Evolutionary conservation across 495 filamentous ascomycete genomes (phyloP).

Genomic region (Pseudoneurospora amorphoporcata): DNA sequence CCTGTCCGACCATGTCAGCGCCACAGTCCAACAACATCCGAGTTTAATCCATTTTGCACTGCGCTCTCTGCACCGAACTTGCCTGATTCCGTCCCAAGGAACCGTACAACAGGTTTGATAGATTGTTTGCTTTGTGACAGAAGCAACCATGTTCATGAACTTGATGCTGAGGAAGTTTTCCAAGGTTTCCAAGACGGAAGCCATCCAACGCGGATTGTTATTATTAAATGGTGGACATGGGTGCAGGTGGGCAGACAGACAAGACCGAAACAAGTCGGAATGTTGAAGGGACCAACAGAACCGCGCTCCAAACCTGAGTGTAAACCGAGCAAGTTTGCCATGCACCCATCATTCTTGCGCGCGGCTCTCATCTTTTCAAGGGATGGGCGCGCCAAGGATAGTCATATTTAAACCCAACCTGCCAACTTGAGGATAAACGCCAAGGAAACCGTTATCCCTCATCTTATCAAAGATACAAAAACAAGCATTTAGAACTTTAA

Average conservation of each 20-base stretch:
- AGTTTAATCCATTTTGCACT: background rate
- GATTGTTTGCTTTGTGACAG: background rate
- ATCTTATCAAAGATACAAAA: background rate
- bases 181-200: background rate
- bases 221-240: background rate
- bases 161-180: background rate
- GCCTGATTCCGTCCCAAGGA: background rate
- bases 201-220: background rate
- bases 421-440: background rate
- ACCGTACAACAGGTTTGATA: background rate
- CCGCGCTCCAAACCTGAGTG: background rate
- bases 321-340: background rate
- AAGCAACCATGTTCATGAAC: background rate
- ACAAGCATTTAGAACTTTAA: background rate
- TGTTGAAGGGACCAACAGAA: background rate
- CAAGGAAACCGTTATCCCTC: background rate
- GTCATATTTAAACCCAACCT: background rate
- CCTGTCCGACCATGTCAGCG: background rate
- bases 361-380: background rate
- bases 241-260: background rate
- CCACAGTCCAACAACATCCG: background rate
- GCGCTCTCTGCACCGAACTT: background rate
- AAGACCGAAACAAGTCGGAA: background rate
- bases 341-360: background rate
- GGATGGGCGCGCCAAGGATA: background rate